These are phyloP conservation scores for Xylariaceae sp. DNA, from an alignment of 2,329 filamentous ascomycete genomes.

Conservation along the genomic window DNA sequence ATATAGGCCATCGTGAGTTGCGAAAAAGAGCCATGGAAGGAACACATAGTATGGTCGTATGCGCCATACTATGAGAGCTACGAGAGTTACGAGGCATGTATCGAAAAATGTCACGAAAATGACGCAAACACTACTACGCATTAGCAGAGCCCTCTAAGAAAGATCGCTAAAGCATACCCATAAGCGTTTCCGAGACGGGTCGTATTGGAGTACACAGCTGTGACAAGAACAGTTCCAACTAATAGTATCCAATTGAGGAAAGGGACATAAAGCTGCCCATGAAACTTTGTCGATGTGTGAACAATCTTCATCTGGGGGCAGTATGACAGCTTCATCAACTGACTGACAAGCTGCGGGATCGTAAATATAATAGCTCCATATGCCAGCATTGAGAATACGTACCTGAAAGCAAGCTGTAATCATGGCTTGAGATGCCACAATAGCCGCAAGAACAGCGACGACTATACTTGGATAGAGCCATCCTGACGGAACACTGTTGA, in stretches of 20 bases:
- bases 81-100: constrained; percentile 74
- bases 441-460: constrained; percentile 71
- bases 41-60: constrained; percentile 65
- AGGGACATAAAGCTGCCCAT: constrained; percentile 79
- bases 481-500: constrained; percentile 70
- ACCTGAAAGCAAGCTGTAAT: constrained; percentile 73
- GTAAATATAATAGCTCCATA: constrained; percentile 16
- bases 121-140: constrained; percentile 63
- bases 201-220: constrained; percentile 69
- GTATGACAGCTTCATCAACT: constrained; percentile 71
- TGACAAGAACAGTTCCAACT: constrained; percentile 76
- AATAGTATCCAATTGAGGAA: constrained; percentile 79
- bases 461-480: constrained; percentile 72
- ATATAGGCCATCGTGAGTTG: constrained; percentile 71
- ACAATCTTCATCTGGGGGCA: constrained; percentile 77
- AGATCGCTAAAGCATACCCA: constrained; percentile 47
- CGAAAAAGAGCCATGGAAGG: constrained; percentile 67
- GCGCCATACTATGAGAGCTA: constrained; percentile 75
- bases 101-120: constrained; percentile 81
- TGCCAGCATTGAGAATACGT: neutral
- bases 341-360: constrained; percentile 36
- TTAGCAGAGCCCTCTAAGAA: neutral
- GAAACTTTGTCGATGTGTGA: constrained; percentile 72
- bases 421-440: constrained; percentile 80
- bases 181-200: constrained; percentile 76